Base-by-base conservation (phyloP, 1,284 basidiomycete species). In the Moesziomyces antarcticus region DNA sequence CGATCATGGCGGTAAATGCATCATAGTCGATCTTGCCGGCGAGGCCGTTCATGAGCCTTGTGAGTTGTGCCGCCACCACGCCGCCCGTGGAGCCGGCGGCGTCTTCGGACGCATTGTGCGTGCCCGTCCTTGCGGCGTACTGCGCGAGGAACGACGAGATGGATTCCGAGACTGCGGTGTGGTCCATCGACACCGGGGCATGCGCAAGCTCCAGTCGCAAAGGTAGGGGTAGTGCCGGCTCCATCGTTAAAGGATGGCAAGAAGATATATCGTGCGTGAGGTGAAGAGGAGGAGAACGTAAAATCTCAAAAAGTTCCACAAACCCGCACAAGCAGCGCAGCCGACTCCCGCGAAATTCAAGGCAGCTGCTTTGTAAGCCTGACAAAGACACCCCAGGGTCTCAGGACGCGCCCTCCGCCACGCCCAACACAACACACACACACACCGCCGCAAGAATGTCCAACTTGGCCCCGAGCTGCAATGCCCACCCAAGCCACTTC, bases 41-140 rank as follows among this genome's bases (percentile, higher is more conserved):
- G 0, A 75, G 35, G 16, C 73, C 73, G 49, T 71, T 72, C 56
- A 64, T 67, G 1, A 75, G 48, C 0, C 73, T 8, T 0, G 73
- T 72, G 6, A 75, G 43, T 24, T 75, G 73, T 0, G 60, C 50
- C 3, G 73, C 67, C 1, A 75, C 52, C 1, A 75, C 52, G 11
- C 73, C 68, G 7, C 72, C 72, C 0, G 71, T 69, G 1, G 57
- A 57, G 11, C 22, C 57, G 7, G 33, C 8, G 1, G 54, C 11
- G 20, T 33, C 30, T 5, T 60, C 57, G 13, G 60, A 27, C 1
- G 56, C 53, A 13, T 63, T 58, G 20, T 49, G 47, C 1, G 73
- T 63, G 1, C 73, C 68, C 1, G 68, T 75, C 0, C 73, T 50
- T 2, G 58, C 56, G 11, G 73, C 68, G 46, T 75, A 68, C 18